A percentile compares a stretch with the other conserved stretches of the same genome.
These are phyloP conservation scores for Stentor roeselii DNA, from an alignment of 73 alveolate genomes.

Conservation along the genomic window DNA sequence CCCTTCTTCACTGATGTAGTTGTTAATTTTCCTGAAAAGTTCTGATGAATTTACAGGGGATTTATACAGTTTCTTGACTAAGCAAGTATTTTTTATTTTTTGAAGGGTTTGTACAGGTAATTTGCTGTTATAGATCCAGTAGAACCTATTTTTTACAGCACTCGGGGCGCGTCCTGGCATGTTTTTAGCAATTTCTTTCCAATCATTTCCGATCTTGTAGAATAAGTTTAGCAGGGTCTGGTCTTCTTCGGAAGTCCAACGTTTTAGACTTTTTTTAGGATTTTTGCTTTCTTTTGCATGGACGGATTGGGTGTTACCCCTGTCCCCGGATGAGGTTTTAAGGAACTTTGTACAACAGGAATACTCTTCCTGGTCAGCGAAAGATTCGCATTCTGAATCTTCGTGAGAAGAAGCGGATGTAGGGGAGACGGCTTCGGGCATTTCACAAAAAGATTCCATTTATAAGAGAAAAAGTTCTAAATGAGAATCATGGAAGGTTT, in stretches of 20 bases:
- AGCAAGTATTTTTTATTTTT: not conserved
- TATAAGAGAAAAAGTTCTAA: no score
- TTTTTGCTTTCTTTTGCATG: no score
- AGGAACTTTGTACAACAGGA: no score
- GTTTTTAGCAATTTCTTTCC: not conserved
- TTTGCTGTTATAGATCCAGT: not conserved
- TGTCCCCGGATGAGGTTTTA: no score
- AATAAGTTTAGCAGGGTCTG: no score
- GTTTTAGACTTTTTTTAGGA: not conserved
- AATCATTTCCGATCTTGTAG: not conserved
- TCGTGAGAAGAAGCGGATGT: no score
- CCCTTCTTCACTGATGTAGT: not conserved
- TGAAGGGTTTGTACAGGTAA: not conserved
- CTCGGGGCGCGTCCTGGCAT: not conserved
- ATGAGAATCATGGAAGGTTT: no score
- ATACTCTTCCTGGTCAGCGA: no score
- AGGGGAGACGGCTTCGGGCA: no score
- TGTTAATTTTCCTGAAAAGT: not conserved
- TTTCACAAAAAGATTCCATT: no score
- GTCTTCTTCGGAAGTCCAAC: not conserved
- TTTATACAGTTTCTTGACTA: not conserved
- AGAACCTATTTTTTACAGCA: not conserved
- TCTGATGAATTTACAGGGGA: not conserved
- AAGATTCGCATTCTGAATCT: no score
- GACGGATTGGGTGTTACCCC: no score